phyloP scores from a whole-genome alignment of 2,329 filamentous ascomycete species.

The Leptographium lundbergii region DNA sequence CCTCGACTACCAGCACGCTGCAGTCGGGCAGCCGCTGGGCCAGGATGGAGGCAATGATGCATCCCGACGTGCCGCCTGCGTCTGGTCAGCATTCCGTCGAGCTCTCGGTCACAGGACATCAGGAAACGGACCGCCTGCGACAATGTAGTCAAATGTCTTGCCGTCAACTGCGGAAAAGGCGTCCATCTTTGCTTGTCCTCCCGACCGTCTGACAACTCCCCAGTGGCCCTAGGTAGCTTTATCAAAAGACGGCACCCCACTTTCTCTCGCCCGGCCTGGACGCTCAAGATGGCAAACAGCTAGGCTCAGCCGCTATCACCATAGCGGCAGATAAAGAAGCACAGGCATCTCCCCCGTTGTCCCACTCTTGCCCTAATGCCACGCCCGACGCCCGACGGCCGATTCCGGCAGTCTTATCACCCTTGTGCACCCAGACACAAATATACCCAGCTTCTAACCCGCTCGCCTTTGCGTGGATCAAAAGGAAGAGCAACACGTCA shows the following conservation, averaged over 20 bases:
- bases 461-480: neutral
- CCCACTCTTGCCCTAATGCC: neutral
- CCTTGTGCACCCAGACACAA: neutral
- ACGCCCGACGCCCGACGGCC: neutral
- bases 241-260: neutral
- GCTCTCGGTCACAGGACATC: neutral
- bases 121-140: neutral
- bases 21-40: neutral
- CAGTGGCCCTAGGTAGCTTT: neutral
- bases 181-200: neutral
- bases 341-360: neutral
- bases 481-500: neutral
- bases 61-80: constrained; percentile 1
- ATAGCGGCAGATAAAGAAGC: neutral
- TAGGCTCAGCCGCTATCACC: neutral
- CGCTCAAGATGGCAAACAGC: neutral
- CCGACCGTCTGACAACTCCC: neutral
- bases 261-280: neutral
- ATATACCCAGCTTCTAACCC: neutral
- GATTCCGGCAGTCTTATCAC: neutral
- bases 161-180: neutral
- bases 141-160: constrained; percentile 2
- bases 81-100: neutral
- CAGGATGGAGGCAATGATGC: neutral
- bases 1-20: neutral